Evolutionary conservation across 768 basidiomycete genomes (phyloP).

Genomic region (Zangia roseola): DNA sequence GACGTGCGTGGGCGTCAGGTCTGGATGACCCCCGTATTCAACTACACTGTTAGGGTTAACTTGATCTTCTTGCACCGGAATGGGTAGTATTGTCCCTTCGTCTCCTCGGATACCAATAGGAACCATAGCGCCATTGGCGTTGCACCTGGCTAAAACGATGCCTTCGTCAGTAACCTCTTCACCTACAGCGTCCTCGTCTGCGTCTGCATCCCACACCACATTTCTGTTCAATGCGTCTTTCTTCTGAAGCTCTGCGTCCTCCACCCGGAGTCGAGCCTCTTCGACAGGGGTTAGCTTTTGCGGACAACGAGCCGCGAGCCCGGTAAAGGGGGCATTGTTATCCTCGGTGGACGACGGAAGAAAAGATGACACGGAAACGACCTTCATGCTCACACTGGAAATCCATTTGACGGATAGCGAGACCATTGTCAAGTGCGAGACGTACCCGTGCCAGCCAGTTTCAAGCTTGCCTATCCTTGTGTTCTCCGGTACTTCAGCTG

Average conservation of each 20-base stretch:
- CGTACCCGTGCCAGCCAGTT: slow-evolving; percentile 72
- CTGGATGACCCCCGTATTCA: slow-evolving; percentile 50
- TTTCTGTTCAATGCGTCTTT: slow-evolving; percentile 61
- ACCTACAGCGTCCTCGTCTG: slow-evolving; percentile 57
- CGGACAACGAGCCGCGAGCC: slow-evolving; percentile 36
- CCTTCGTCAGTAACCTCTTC: slow-evolving; percentile 41
- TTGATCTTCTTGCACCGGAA: slow-evolving; percentile 26
- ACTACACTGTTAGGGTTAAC: slow-evolving; percentile 4
- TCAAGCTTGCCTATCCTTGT: slow-evolving; percentile 65
- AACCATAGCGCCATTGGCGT: slow-evolving; percentile 18
- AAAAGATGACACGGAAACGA: slow-evolving; percentile 72
- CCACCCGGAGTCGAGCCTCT: slow-evolving; percentile 50
- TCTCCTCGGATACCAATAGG: slow-evolving; percentile 61
- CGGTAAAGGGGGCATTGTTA: slow-evolving; percentile 55
- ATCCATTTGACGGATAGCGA: neutral
- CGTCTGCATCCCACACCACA: slow-evolving; percentile 64
- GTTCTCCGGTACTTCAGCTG: slow-evolving; percentile 71
- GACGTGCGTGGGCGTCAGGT: slow-evolving; percentile 51
- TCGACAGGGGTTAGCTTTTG: slow-evolving; percentile 54
- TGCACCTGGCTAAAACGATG: slow-evolving; percentile 26
- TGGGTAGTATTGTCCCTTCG: slow-evolving; percentile 52
- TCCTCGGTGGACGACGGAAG: slow-evolving; percentile 64
- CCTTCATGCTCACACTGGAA: slow-evolving; percentile 62
- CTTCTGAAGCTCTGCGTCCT: slow-evolving; percentile 58
- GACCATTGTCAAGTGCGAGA: neutral